Evolutionary conservation across 2,329 filamentous ascomycete species (phyloP).

Genomic region (Pseudonectria buxi): DNA sequence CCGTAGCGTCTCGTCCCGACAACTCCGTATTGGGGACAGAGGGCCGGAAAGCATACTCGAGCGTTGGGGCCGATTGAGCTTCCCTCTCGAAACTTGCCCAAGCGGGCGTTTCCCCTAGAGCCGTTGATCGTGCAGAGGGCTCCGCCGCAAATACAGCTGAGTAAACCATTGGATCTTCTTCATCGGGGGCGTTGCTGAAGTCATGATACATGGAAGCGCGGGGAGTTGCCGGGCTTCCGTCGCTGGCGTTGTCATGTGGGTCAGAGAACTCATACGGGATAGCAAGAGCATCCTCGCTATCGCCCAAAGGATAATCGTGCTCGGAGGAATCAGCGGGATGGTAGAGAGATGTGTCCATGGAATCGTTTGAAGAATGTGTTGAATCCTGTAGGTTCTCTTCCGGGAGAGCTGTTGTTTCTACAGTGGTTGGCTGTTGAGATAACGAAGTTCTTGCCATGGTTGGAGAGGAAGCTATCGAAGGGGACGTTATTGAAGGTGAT

Average conservation of each 20-base stretch:
- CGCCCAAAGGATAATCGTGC: conserved; percentile 26
- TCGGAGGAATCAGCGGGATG: conserved; percentile 15
- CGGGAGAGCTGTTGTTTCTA: conserved; percentile 10
- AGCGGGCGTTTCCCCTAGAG: conserved; percentile 11
- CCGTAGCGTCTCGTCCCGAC: conserved; percentile 3
- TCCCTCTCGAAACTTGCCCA: conserved; percentile 16
- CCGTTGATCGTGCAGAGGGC: conserved; percentile 12
- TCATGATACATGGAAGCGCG: conserved; percentile 43
- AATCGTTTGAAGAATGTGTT: conserved; percentile 7
- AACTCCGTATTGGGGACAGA: neutral
- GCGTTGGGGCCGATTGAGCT: conserved; percentile 11
- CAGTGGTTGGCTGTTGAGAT: conserved; percentile 24
- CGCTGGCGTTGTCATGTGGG: conserved; percentile 30
- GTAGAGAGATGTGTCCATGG: conserved; percentile 15
- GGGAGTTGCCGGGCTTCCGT: conserved; percentile 42
- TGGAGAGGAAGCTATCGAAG: conserved; percentile 45
- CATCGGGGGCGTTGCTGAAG: conserved; percentile 18
- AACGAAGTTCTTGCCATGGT: conserved; percentile 33
- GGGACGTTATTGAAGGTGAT: conserved; percentile 45
- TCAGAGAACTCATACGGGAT: conserved; percentile 47
- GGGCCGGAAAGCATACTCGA: conserved; percentile 17
- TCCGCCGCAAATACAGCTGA: conserved; percentile 16
- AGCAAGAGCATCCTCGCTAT: conserved; percentile 50
- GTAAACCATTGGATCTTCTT: conserved; percentile 26
- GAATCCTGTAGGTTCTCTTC: conserved; percentile 17